phyloP scores from a whole-genome alignment of 495 filamentous ascomycete species.

The Tuber borchii region DNA sequence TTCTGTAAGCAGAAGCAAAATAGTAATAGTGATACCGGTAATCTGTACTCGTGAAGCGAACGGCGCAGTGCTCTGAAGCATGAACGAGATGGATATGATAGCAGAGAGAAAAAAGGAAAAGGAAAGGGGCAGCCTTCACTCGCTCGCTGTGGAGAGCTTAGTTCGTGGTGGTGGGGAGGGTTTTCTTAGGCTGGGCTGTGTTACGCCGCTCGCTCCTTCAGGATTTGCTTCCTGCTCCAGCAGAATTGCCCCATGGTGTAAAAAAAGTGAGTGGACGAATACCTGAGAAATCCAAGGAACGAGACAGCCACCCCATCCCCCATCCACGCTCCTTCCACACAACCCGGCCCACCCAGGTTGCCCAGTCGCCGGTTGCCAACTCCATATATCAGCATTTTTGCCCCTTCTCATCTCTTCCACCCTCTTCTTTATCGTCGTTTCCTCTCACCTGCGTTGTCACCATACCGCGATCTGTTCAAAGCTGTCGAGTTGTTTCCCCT shows the following conservation, averaged over 20 bases:
- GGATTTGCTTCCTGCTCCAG: slow-evolving; percentile 17
- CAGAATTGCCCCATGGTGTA: slow-evolving; percentile 17
- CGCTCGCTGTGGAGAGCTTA: not conserved
- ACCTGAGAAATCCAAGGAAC: slow-evolving; percentile 11
- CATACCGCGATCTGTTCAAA: slow-evolving; percentile 40
- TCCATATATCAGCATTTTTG: slow-evolving; percentile 40
- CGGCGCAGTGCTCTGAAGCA: not conserved
- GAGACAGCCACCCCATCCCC: slow-evolving; percentile 31
- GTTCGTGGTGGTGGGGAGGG: not conserved
- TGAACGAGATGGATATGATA: not conserved
- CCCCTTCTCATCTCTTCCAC: slow-evolving; percentile 37
- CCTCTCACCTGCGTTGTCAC: slow-evolving; percentile 41
- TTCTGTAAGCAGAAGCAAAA: not conserved
- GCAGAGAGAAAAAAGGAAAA: not conserved
- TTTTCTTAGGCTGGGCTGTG: not conserved
- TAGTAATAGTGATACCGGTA: not conserved
- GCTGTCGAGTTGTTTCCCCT: slow-evolving; percentile 31
- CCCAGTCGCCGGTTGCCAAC: slow-evolving; percentile 26
- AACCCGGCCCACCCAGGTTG: slow-evolving; percentile 12
- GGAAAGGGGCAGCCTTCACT: not conserved
- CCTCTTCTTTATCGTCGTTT: slow-evolving; percentile 36
- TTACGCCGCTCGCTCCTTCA: not conserved
- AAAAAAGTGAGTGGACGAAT: slow-evolving; percentile 20
- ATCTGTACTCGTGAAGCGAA: not conserved
- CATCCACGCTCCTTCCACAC: slow-evolving; percentile 3